Conservation (phyloP, 2,329 filamentous ascomycete species). For the Fusarium sp. region DNA sequence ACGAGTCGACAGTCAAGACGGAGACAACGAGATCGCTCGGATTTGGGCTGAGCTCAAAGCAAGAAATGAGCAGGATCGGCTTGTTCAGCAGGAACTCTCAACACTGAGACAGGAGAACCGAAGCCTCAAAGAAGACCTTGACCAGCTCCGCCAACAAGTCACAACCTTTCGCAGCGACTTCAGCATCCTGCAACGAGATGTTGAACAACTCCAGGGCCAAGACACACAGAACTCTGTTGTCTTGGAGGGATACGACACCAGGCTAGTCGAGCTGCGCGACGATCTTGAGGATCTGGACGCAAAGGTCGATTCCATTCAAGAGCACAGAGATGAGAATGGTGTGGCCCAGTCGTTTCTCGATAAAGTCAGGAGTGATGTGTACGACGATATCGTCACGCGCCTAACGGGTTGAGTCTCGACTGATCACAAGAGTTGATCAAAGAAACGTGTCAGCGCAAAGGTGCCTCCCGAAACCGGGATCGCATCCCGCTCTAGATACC, state of each 20-base stretch:
- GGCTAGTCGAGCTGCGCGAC: slow-evolving; percentile 17
- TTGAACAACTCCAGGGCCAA: slow-evolving; percentile 17
- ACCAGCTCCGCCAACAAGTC: slow-evolving; percentile 5
- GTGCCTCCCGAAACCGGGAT: no score
- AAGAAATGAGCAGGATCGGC: slow-evolving; percentile 11
- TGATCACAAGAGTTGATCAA: not conserved
- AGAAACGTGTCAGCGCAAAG: not conserved
- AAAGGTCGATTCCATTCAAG: slow-evolving; percentile 28
- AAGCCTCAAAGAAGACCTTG: not conserved
- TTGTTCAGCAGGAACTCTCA: slow-evolving; percentile 14
- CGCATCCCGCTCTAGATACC: not conserved
- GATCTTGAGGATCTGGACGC: slow-evolving; percentile 29
- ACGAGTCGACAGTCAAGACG: slow-evolving; percentile 6
- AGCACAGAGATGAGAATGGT: slow-evolving; percentile 25
- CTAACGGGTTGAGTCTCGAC: slow-evolving; percentile 12
- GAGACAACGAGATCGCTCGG: not conserved
- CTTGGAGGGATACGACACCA: slow-evolving; percentile 23
- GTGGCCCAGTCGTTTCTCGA: slow-evolving; percentile 20
- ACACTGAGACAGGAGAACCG: slow-evolving; percentile 9
- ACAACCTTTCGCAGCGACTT: slow-evolving; percentile 7
- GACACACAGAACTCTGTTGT: slow-evolving; percentile 15
- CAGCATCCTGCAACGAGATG: slow-evolving; percentile 4
- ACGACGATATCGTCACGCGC: slow-evolving; percentile 20
- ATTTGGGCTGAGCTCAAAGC: slow-evolving; percentile 23
- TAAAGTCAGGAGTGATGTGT: slow-evolving; percentile 17